Evolutionary conservation across 108 stramenopile species (phyloP).

Genomic region (Epipyxis sp.): DNA sequence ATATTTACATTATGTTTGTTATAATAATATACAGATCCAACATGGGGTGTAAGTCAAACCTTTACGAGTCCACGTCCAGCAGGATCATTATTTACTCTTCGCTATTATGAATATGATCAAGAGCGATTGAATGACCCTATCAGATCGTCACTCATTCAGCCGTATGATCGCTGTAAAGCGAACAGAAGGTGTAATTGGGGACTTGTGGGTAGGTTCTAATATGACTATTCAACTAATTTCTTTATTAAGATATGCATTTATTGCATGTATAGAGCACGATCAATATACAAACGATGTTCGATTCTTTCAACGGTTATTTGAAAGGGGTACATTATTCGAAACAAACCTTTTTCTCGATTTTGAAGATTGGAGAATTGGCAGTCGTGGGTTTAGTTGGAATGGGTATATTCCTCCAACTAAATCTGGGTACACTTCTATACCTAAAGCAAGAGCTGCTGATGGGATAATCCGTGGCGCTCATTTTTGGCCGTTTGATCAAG

Average conservation of each 20-base stretch:
- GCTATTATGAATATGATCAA: background rate
- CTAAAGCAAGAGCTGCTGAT: conserved; percentile 44
- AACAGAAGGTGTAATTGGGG: conserved; percentile 68
- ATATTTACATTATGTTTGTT: too few species aligned
- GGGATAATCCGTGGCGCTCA: conserved; percentile 17
- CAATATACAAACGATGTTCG: conserved; percentile 34
- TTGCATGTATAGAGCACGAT: conserved; percentile 28
- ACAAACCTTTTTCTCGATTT: conserved; percentile 36
- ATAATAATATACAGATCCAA: conserved; percentile 45
- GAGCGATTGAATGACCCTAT: conserved; percentile 37
- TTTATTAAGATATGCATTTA: conserved; percentile 55
- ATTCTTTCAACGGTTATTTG: conserved; percentile 34
- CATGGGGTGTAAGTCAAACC: conserved; percentile 63
- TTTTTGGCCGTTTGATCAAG: conserved; percentile 36
- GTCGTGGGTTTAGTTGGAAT: conserved; percentile 29
- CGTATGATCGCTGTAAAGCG: conserved; percentile 72
- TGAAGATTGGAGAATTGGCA: conserved; percentile 41
- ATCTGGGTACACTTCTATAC: conserved; percentile 44
- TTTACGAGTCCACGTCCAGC: conserved; percentile 38
- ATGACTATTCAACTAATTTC: conserved; percentile 63
- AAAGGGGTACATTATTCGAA: background rate
- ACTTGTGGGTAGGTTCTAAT: conserved; percentile 55
- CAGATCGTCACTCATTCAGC: conserved; percentile 1
- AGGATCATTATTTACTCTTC: background rate
- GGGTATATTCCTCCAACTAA: conserved; percentile 50